Percentiles rank a stretch among this genome's conserved stretches.
phyloP scores from a whole-genome alignment of 257 asterid species.

The Ocimum tenuiflorum region DNA sequence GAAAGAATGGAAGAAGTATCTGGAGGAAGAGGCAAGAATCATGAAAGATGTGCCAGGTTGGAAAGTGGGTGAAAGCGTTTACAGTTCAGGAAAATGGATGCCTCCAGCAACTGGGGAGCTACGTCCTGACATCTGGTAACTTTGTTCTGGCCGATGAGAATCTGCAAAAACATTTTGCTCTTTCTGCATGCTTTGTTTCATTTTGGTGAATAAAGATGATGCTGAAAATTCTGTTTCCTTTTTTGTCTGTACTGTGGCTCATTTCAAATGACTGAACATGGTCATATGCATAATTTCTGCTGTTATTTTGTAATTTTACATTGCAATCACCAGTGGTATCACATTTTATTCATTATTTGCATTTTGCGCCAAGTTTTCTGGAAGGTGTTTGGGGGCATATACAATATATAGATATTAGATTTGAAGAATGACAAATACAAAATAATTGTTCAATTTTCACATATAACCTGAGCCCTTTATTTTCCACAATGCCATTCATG shows the following conservation, averaged over 20 bases:
- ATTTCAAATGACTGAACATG: not conserved
- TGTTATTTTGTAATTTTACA: not conserved
- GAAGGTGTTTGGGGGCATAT: no score
- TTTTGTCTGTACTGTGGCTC: not conserved
- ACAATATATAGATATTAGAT: no score
- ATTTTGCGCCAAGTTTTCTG: no score
- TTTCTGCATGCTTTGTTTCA: slow-evolving; percentile 15
- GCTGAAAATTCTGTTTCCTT: slow-evolving; percentile 25
- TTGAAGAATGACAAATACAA: no score
- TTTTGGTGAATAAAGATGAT: slow-evolving; percentile 30
- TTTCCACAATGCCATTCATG: no score
- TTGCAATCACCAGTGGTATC: no score
- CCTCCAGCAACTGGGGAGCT: slow-evolving; percentile 96
- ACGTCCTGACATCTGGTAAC: slow-evolving; percentile 87
- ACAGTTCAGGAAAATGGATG: slow-evolving; percentile 94
- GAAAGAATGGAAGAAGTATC: slow-evolving; percentile 51
- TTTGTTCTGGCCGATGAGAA: slow-evolving; percentile 1
- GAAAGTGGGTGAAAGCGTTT: slow-evolving; percentile 90
- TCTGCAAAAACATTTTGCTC: slow-evolving; percentile 18
- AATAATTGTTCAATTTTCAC: no score
- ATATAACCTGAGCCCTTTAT: no score
- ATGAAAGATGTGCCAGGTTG: slow-evolving; percentile 99
- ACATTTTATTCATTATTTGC: no score
- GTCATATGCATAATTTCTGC: not conserved
- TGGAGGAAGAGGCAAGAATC: slow-evolving; percentile 82